Evolutionary conservation across 139 green algal genomes (phyloP).

Genomic region (Closterium sp.): DNA sequence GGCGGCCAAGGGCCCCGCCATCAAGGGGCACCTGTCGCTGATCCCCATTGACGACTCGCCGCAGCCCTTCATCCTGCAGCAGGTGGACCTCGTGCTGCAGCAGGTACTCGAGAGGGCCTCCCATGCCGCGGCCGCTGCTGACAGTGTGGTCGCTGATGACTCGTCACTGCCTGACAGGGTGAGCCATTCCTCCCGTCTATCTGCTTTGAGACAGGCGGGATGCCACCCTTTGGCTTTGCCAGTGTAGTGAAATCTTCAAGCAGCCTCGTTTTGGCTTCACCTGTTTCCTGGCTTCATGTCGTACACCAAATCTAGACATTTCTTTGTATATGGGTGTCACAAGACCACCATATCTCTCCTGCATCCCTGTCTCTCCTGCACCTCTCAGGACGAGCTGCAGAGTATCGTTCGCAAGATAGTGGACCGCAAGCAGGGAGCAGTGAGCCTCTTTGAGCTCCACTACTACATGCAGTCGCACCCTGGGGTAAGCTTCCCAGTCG

Average conservation of each 20-base stretch:
- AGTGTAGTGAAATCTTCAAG: too few relatives aligned
- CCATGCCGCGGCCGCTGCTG: conserved; percentile 45
- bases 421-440: not conserved
- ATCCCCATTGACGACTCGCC: conserved; percentile 34
- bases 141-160: not conserved
- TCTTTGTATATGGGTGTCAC: too few relatives aligned
- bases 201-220: not conserved
- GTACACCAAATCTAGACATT: too few relatives aligned
- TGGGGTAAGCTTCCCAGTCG: not conserved
- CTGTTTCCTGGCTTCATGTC: too few relatives aligned
- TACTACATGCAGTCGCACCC: not conserved
- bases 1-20: conserved; percentile 59
- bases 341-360: too few relatives aligned
- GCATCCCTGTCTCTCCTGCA: not conserved
- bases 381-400: not conserved
- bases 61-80: conserved; percentile 81
- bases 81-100: conserved; percentile 92
- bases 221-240: too few relatives aligned
- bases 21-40: conserved; percentile 53
- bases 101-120: not conserved
- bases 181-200: not conserved
- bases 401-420: not conserved
- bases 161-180: not conserved
- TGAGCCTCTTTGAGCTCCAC: not conserved
- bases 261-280: too few relatives aligned